Conservation (phyloP, 345 rosid genomes). For the Ceriops zippeliana region DNA sequence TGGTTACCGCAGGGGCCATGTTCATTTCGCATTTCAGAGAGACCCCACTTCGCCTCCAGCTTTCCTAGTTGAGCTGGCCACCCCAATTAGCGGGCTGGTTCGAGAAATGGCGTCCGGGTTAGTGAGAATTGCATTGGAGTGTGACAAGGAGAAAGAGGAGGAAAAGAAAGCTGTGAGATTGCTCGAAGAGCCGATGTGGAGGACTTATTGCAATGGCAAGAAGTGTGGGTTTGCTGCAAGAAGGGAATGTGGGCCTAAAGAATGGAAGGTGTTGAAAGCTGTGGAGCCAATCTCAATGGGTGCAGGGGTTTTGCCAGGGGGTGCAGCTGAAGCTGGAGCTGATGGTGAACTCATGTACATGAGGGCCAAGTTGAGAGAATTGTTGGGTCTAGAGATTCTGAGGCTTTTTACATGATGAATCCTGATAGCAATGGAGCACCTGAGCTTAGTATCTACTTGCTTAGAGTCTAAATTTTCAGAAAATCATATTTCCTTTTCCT, state of each 20-base stretch:
- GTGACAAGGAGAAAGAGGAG: constrained; percentile 55
- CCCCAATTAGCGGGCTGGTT: constrained; percentile 84
- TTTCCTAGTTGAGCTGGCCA: constrained; percentile 78
- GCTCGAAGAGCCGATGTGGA: constrained; percentile 85
- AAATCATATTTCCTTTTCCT: background rate
- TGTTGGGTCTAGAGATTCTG: constrained; percentile 95
- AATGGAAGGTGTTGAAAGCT: constrained; percentile 70
- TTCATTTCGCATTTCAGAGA: constrained; percentile 85
- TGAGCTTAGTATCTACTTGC: constrained; percentile 89
- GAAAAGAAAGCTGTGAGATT: constrained; percentile 48
- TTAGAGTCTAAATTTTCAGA: constrained; percentile 48
- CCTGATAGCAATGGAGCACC: constrained; percentile 98
- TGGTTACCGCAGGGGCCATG: constrained; percentile 84
- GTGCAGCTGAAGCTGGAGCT: constrained; percentile 23
- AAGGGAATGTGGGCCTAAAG: constrained; percentile 73
- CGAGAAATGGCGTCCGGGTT: constrained; percentile 96
- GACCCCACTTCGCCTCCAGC: constrained; percentile 80
- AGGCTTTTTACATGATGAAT: constrained; percentile 99
- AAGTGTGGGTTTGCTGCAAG: constrained; percentile 78
- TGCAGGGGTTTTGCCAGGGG: constrained; percentile 85
- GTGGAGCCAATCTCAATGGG: constrained; percentile 98
- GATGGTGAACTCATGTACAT: constrained; percentile 66
- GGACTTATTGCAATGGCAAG: constrained; percentile 95
- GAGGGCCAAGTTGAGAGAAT: constrained; percentile 94
- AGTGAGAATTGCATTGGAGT: constrained; percentile 88